These are phyloP conservation scores for Blastocystis sp. DNA, from an alignment of 352 stramenopile species.

Conservation along the genomic window DNA sequence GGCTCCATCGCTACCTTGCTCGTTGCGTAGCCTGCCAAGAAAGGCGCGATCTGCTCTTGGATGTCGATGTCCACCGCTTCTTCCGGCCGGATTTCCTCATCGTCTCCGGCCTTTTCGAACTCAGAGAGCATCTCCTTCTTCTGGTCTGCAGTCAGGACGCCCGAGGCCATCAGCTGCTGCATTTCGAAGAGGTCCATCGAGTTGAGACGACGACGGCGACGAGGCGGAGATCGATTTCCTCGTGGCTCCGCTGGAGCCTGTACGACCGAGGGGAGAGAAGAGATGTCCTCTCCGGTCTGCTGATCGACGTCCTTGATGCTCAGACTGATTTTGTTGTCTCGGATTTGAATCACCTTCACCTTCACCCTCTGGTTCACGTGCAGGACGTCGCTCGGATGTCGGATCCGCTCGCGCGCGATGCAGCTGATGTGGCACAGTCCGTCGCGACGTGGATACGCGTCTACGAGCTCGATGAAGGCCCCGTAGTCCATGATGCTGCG, in stretches of 20 bases:
- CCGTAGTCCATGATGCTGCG: conserved; percentile 92
- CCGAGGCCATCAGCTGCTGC: conserved; percentile 91
- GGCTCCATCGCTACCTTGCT: conserved; percentile 81
- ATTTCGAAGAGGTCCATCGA: conserved; percentile 93
- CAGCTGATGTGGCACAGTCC: conserved; percentile 89
- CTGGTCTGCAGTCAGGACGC: conserved; percentile 91
- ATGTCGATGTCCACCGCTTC: conserved; percentile 82
- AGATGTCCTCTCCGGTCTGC: conserved; percentile 82
- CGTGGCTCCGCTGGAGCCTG: not conserved
- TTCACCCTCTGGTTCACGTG: conserved; percentile 82
- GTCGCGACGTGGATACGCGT: conserved; percentile 71
- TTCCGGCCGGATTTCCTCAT: conserved; percentile 71
- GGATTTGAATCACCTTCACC: conserved; percentile 77
- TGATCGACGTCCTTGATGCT: conserved; percentile 96
- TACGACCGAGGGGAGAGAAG: conserved; percentile 62
- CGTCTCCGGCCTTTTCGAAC: conserved; percentile 82
- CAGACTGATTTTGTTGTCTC: conserved; percentile 79
- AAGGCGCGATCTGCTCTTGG: conserved; percentile 90
- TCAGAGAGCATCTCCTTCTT: conserved; percentile 68
- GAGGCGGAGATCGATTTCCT: not conserved
- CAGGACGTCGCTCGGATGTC: conserved; percentile 79
- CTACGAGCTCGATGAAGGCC: conserved; percentile 85
- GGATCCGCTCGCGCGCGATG: conserved; percentile 77
- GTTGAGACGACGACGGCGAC: conserved; percentile 82
- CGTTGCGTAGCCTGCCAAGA: conserved; percentile 84